Conservation (phyloP, 495 filamentous ascomycete species). For the Xylaria acuta region DNA sequence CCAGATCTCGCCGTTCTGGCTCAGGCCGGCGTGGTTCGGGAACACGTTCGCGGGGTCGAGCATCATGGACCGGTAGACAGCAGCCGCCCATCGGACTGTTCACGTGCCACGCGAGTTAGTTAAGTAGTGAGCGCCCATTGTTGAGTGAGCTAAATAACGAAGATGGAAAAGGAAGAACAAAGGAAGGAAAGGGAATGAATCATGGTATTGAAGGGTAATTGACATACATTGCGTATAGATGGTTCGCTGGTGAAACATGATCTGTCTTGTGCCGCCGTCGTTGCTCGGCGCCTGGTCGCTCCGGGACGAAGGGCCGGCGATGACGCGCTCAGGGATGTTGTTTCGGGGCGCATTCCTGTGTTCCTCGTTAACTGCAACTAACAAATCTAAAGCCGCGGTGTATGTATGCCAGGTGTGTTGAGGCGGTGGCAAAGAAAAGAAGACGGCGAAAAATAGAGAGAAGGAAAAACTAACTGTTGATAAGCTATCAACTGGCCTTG, state of each 20-base stretch:
- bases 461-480: not conserved
- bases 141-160: not conserved
- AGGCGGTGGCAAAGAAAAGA: not conserved
- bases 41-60: not conserved
- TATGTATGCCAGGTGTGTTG: not conserved
- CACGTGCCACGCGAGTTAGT: not conserved
- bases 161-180: not conserved
- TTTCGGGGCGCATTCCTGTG: not conserved
- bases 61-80: not conserved
- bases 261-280: not conserved
- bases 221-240: conserved; percentile 4
- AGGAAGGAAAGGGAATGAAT: not conserved
- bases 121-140: not conserved
- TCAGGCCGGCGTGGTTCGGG: not conserved
- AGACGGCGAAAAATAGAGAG: not conserved
- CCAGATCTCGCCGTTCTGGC: not conserved
- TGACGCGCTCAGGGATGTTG: conserved; percentile 3
- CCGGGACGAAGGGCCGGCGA: not conserved
- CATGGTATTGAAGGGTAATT: too few species aligned
- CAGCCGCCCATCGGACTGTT: not conserved
- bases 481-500: not conserved
- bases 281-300: not conserved
- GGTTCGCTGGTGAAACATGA: not conserved
- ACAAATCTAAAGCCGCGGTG: not conserved
- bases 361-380: not conserved